Evolutionary conservation across 2,329 filamentous ascomycete species (phyloP).

Genomic region (Curvularia eragrostidis): DNA sequence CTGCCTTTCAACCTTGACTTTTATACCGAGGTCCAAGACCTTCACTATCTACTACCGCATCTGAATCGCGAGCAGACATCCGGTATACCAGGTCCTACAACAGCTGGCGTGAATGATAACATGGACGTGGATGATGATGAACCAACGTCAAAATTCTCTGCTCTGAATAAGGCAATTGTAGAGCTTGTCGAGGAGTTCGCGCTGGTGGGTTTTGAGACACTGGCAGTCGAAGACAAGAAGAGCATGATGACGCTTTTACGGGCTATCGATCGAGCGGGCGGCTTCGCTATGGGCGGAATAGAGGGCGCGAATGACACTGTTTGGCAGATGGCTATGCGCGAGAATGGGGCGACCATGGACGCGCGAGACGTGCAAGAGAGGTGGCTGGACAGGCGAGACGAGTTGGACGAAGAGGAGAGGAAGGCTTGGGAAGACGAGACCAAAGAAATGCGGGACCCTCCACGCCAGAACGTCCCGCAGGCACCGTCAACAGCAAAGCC

Average conservation of each 20-base stretch:
- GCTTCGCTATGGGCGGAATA: slow-evolving; percentile 89
- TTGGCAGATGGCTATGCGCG: slow-evolving; percentile 95
- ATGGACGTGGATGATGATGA: slow-evolving; percentile 55
- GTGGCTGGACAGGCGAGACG: slow-evolving; percentile 90
- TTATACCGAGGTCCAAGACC: slow-evolving; percentile 96
- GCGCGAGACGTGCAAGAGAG: slow-evolving; percentile 91
- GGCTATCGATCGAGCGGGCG: slow-evolving; percentile 88
- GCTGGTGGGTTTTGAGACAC: slow-evolving; percentile 87
- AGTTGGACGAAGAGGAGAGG: slow-evolving; percentile 80
- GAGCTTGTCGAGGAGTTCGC: slow-evolving; percentile 88
- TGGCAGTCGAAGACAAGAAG: slow-evolving; percentile 95
- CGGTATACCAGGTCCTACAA: slow-evolving; percentile 43
- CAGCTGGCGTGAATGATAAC: slow-evolving; percentile 39
- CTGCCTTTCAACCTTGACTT: slow-evolving; percentile 95
- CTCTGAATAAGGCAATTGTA: slow-evolving; percentile 85
- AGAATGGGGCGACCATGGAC: slow-evolving; percentile 73
- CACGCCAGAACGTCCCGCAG: slow-evolving; percentile 15
- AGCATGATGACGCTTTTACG: slow-evolving; percentile 93
- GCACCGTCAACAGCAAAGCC: slow-evolving; percentile 10
- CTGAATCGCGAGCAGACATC: slow-evolving; percentile 74
- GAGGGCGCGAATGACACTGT: slow-evolving; percentile 94
- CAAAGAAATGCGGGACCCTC: slow-evolving; percentile 50
- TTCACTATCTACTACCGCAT: slow-evolving; percentile 80
- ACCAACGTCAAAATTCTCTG: slow-evolving; percentile 71
- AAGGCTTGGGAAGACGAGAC: slow-evolving; percentile 78